Evolutionary conservation across 305 asterid genomes (phyloP).

Genomic region (Ajuga reptans): DNA sequence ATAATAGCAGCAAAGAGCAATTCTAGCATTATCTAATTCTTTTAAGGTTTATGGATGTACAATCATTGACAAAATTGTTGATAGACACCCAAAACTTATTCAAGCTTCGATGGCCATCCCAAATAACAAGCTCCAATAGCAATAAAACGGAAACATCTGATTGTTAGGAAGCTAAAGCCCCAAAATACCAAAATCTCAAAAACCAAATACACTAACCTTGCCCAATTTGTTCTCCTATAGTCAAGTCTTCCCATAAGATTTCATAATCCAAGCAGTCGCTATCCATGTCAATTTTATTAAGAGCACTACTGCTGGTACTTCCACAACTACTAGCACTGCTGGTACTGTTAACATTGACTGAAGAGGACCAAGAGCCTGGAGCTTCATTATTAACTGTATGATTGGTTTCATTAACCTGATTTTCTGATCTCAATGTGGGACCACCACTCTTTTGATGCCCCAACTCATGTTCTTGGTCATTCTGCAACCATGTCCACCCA

Average conservation of each 20-base stretch:
- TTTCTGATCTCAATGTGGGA: slow-evolving; percentile 38
- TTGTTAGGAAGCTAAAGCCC: slow-evolving; percentile 5
- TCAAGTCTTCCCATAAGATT: slow-evolving; percentile 91
- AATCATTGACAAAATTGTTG: not conserved
- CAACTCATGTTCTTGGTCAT: slow-evolving; percentile 50
- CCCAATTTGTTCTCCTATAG: slow-evolving; percentile 88
- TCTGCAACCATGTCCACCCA: slow-evolving; percentile 66
- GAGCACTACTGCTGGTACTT: slow-evolving; percentile 63
- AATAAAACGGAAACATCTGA: not conserved
- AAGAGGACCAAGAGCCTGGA: slow-evolving; percentile 79
- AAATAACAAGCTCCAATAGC: slow-evolving; percentile 2
- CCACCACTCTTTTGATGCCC: slow-evolving; percentile 38
- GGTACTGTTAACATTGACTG: slow-evolving; percentile 69
- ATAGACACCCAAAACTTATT: not conserved
- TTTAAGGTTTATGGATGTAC: not conserved
- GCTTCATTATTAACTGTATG: slow-evolving; percentile 50
- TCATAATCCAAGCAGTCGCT: slow-evolving; percentile 76
- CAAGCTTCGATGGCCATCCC: slow-evolving; percentile 25
- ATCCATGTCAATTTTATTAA: slow-evolving; percentile 62
- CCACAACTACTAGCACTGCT: slow-evolving; percentile 89
- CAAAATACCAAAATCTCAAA: not conserved
- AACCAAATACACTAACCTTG: slow-evolving; percentile 52
- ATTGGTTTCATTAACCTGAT: slow-evolving; percentile 41
- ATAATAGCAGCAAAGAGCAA: not conserved
- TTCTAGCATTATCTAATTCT: not conserved